These are phyloP conservation scores for Backusella parvicylindrica DNA, from an alignment of 192 early-diverging fungal species.

Conservation along the genomic window DNA sequence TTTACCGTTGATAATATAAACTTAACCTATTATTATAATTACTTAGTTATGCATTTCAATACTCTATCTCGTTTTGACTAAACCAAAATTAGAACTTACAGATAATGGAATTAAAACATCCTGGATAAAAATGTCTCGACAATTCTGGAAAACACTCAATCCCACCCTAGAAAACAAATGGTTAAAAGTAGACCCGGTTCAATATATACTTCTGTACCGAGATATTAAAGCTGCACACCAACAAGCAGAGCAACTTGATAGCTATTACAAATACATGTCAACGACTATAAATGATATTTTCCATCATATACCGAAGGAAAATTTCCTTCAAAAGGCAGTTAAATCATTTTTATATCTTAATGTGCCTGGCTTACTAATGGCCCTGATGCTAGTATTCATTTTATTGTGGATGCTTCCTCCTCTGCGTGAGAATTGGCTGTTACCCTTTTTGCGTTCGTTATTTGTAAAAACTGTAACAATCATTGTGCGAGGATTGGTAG, in stretches of 20 bases:
- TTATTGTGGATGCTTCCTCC: conserved; percentile 26
- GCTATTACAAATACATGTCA: neutral
- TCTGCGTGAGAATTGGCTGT: conserved; percentile 11
- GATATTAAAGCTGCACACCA: neutral
- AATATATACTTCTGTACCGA: conserved; percentile 1
- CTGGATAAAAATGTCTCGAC: neutral
- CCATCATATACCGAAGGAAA: neutral
- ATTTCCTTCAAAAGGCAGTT: neutral
- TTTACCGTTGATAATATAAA: neutral
- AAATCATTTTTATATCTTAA: conserved; percentile 16
- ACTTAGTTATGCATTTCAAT: neutral
- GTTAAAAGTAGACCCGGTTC: conserved; percentile 19
- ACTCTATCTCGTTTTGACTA: neutral
- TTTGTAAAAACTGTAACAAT: neutral
- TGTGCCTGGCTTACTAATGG: conserved; percentile 20
- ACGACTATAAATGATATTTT: neutral
- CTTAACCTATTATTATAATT: neutral
- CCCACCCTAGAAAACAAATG: conserved; percentile 20
- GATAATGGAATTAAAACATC: neutral
- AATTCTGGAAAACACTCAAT: neutral
- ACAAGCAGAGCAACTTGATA: neutral
- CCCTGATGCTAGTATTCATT: conserved; percentile 13
- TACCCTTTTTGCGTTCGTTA: conserved; percentile 5
- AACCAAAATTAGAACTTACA: neutral
- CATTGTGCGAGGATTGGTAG: neutral